Base-by-base conservation (phyloP, 306 rosid genomes). In the Corylus americana region DNA sequence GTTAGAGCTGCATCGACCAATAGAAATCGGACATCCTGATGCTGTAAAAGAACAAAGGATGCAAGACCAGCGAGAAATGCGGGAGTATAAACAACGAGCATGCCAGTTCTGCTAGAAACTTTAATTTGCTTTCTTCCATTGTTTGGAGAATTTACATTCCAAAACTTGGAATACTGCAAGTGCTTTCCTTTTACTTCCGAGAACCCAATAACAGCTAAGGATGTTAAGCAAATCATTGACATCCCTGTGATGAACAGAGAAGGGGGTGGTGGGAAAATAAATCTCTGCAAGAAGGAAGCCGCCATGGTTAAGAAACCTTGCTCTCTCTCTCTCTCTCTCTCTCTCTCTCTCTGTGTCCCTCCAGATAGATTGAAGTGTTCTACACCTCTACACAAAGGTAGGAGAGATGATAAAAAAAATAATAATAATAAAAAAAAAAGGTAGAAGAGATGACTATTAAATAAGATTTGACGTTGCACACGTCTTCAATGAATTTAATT, bases 161-260 rank as follows among this genome's bases (percentile, higher is more conserved):
- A 76, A 72, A 91, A 94, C 69, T 94, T 94, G 5, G 98, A 94
- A 80, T 94, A 92, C 48, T 86, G 84, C 81, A 92, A 8, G 82
- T 94, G 86, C 27, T 80, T 88, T 37, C 97, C 98, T 77, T 55
- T 86, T 4, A 80, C 55, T 57, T 94, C 98, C 0, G 81, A 74
- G 10, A 78, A 47, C 8, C 97, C 98, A 1, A 66, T 0, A 8
- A 74, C 31, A 3, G 87, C 78, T n/a, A 78, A 7, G 5, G 82
- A n/a, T 5, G 79, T 70, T 0, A 82, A 25, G 84, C 85, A 79
- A 16, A 88, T 35, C 3, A 82, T 82, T 0, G 98, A 88, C 87
- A 90, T 84, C 51, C 78, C 70, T 1, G 80, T 84, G 51, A 92
- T 69, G 49, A 89, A 76, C 4, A 84, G 73, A 16, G 91, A 90